Evolutionary conservation across 2,329 filamentous ascomycete genomes (phyloP), one percentile per base, ranked within the genome.

Genomic region (Colletotrichum coccodes): DNA sequence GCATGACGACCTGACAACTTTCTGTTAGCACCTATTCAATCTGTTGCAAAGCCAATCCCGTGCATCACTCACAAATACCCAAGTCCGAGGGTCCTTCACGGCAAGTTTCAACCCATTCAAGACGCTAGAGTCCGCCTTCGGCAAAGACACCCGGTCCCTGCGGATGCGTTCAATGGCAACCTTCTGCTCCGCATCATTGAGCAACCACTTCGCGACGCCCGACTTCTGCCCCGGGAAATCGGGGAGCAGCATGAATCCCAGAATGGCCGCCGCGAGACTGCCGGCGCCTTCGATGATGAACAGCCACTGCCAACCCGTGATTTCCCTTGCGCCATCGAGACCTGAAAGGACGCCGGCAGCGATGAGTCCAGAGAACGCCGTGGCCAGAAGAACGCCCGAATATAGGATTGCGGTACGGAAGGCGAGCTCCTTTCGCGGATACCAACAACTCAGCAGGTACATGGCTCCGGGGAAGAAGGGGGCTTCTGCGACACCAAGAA

Each of bases 371-470:
- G 61, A 64, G n/a, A 64, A 59, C 16, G 61, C 53, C 3, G 61
- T 64, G 1, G 61, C 52, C 2, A 64, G 61, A 3, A 59, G 52
- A n/a, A 59, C 61, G 1, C 50, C 60, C 0, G 60, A 63, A n/a
- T 76, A 76, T 11, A 76, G 54, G 23, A 77, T 68, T 6, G 73
- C 73, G 4, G 68, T 73, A 2, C 75, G 72, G 7, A 73, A 46
- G 0, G 69, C 72, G 6, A 76, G 60, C 44, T 77, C 75, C n/a
- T 68, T 69, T 0, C 71, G 65, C 3, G 72, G 71, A 52, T 77
- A 77, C 74, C 74, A 76, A 52, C 70, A 73, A 26, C 66, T 70
- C 36, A 76, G 30, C 71, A 88, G 91, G 79, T 90, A 92, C 6
- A 83, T 73, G 0, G 78, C 78, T 0, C 82, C 82, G 6, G 64